A percentile compares a stretch with the other conserved stretches of the same genome.
phyloP scores from a whole-genome alignment of 257 asterid species.

The Solanum ossicruentum region DNA sequence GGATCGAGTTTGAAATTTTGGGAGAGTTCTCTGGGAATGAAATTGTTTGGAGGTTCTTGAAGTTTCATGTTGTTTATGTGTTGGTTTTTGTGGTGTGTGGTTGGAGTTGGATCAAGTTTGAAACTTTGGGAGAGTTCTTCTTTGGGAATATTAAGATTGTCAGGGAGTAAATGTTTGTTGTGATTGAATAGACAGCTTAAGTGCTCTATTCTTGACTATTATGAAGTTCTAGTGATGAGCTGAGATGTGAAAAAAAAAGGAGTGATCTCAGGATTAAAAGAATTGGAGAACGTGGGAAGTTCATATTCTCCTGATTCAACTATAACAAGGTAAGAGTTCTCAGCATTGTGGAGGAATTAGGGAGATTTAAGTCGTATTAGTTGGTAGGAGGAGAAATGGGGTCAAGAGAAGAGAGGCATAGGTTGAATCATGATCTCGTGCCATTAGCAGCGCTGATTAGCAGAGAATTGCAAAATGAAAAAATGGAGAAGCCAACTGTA shows the following conservation, averaged over 20 bases:
- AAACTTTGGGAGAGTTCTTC: neutral
- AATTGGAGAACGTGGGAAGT: neutral
- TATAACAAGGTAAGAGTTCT: neutral
- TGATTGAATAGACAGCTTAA: neutral
- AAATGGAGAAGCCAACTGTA: constrained; percentile 63
- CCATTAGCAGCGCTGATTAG: constrained; percentile 61
- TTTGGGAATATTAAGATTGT: neutral
- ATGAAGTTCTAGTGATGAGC: neutral
- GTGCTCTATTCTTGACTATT: neutral
- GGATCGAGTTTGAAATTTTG: neutral
- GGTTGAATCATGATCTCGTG: constrained; percentile 33
- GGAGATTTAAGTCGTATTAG: neutral
- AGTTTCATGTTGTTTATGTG: neutral
- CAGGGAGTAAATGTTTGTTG: neutral
- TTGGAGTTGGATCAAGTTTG: neutral
- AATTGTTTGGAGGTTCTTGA: neutral
- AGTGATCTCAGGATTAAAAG: neutral
- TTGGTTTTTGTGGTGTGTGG: neutral
- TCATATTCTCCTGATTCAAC: neutral
- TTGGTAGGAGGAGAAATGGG: constrained; percentile 24
- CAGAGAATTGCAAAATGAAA: constrained; percentile 60
- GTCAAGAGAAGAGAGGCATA: constrained; percentile 47
- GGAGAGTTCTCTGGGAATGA: neutral
- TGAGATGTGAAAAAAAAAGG: neutral
- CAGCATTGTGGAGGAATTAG: neutral